phyloP scores from a whole-genome alignment of 2,329 filamentous ascomycete species.

The Didymella exigua region DNA sequence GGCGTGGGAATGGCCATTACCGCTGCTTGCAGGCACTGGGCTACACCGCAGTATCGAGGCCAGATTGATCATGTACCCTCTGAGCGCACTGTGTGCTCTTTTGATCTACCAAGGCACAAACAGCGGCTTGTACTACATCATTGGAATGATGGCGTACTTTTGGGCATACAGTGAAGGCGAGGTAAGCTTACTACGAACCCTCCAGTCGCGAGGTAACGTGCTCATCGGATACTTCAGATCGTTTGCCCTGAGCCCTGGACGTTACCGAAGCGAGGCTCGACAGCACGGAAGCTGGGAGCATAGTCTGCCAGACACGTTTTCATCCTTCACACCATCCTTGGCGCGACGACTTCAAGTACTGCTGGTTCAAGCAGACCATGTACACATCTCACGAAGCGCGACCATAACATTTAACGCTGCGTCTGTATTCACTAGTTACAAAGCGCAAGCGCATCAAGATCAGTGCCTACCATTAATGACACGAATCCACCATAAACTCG shows the following conservation, averaged over 20 bases:
- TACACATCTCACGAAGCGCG: conserved; percentile 10
- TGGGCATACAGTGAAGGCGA: conserved; percentile 98
- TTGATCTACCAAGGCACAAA: conserved; percentile 94
- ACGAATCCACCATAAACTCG: not conserved
- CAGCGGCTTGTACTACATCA: conserved; percentile 86
- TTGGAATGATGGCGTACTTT: conserved; percentile 87
- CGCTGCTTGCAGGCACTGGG: conserved; percentile 72
- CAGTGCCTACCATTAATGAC: conserved; percentile 8
- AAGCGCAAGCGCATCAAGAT: conserved; percentile 1
- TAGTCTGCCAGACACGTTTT: conserved; percentile 11
- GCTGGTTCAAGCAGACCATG: conserved; percentile 9
- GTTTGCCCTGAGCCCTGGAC: conserved; percentile 59
- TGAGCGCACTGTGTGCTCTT: conserved; percentile 74
- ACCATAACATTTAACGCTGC: not conserved
- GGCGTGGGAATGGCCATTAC: conserved; percentile 88
- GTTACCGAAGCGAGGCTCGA: conserved; percentile 52
- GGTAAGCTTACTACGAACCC: conserved; percentile 60
- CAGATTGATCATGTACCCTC: conserved; percentile 79
- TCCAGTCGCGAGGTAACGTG: not conserved
- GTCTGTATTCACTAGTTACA: not conserved
- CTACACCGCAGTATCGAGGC: conserved; percentile 89
- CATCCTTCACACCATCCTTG: conserved; percentile 2
- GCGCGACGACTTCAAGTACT: conserved; percentile 10
- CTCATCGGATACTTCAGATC: conserved; percentile 42
- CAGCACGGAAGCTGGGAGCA: conserved; percentile 25